Conservation (phyloP, 2,329 filamentous ascomycete genomes). For the Verticillium longisporum region DNA sequence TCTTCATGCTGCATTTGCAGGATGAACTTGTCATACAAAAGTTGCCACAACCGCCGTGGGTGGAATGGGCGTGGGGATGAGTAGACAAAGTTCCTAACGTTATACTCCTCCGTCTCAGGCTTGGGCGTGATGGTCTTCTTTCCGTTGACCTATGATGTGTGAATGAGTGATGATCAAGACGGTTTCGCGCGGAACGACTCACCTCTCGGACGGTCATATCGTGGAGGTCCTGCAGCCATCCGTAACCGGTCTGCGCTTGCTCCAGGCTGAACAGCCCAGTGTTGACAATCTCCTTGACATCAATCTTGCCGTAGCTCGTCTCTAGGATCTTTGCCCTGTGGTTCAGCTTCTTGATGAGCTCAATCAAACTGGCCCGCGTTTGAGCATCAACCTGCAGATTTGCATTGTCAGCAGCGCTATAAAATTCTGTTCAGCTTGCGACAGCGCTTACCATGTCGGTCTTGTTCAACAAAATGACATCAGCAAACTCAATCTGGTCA, state of each 20-base stretch:
- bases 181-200: constrained; percentile 11
- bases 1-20: constrained; percentile 37
- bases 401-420: not conserved
- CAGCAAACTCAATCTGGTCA: constrained; percentile 72
- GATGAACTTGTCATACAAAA: constrained; percentile 43
- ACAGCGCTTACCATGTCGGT: constrained; percentile 46
- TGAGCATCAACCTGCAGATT: constrained; percentile 26
- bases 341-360: constrained; percentile 56
- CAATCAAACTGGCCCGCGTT: constrained; percentile 37
- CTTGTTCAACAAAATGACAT: constrained; percentile 68
- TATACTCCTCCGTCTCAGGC: constrained; percentile 68
- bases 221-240: constrained; percentile 65
- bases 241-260: constrained; percentile 56
- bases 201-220: constrained; percentile 59
- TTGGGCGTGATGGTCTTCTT: constrained; percentile 53
- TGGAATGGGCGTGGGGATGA: constrained; percentile 49
- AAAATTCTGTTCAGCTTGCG: not conserved
- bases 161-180: too few relatives aligned
- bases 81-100: constrained; percentile 66
- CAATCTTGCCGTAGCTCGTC: constrained; percentile 49
- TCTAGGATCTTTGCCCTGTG: constrained; percentile 59
- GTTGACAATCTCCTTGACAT: constrained; percentile 57
- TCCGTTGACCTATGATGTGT: constrained; percentile 28
- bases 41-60: constrained; percentile 35
- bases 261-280: constrained; percentile 60